Evolutionary conservation across 805 yeast species (phyloP).

Genomic region (Lachancea lanzarotensis): DNA sequence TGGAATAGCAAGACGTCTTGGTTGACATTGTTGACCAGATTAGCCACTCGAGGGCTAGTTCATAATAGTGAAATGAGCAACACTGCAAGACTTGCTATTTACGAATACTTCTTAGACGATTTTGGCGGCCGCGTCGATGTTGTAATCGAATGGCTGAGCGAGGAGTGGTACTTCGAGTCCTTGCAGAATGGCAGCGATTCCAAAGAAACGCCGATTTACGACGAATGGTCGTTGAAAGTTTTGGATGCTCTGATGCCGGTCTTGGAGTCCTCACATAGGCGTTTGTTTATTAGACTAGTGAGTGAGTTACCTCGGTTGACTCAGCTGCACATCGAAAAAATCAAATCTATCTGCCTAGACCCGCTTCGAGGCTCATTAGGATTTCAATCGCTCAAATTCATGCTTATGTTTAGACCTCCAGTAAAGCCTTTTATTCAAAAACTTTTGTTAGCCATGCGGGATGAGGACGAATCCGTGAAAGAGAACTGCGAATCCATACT

Average conservation of each 20-base stretch:
- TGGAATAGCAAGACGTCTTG: conserved; percentile 68
- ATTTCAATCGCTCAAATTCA: conserved; percentile 69
- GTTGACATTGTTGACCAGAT: conserved; percentile 65
- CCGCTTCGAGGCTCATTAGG: conserved; percentile 81
- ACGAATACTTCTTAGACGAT: conserved; percentile 65
- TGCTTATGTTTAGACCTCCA: conserved; percentile 90
- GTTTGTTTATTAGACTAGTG: conserved; percentile 70
- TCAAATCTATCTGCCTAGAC: conserved; percentile 73
- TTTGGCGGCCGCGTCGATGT: conserved; percentile 66
- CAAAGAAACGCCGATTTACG: conserved; percentile 42
- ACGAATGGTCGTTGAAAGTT: conserved; percentile 61
- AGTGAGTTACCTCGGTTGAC: conserved; percentile 82
- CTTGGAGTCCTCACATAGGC: conserved; percentile 73
- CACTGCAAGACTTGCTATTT: conserved; percentile 61
- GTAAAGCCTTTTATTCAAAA: conserved; percentile 39
- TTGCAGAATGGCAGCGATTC: conserved; percentile 2
- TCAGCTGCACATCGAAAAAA: conserved; percentile 51
- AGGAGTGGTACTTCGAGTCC: conserved; percentile 77
- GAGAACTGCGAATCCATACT: conserved; percentile 26
- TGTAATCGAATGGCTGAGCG: conserved; percentile 88
- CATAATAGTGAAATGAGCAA: conserved; percentile 44
- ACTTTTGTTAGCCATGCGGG: conserved; percentile 21
- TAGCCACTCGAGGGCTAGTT: conserved; percentile 74
- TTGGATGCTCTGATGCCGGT: conserved; percentile 79
- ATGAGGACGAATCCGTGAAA: conserved; percentile 21